Conservation (phyloP, 495 filamentous ascomycete species). For the Hypoxylon fuscum region DNA sequence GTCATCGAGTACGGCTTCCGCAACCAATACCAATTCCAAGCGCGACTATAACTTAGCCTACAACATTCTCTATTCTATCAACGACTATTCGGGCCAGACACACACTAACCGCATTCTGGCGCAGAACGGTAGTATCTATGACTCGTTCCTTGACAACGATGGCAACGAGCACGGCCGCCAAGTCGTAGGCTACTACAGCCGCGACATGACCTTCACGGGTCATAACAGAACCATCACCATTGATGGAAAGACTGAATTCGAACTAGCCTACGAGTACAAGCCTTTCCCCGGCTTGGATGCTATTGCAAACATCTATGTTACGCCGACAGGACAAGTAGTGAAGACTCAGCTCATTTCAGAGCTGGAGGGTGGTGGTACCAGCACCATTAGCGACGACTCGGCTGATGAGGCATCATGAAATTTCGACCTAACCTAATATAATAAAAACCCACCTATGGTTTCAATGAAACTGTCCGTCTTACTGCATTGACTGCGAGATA, state of each 20-base stretch:
- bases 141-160: conserved; percentile 62
- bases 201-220: conserved; percentile 63
- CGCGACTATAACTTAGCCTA: conserved; percentile 45
- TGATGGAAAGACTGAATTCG: conserved; percentile 56
- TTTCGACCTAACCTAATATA: no score
- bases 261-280: conserved; percentile 60
- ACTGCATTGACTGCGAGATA: no score
- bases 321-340: conserved; percentile 55
- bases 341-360: conserved; percentile 62
- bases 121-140: conserved; percentile 63
- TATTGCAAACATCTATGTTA: conserved; percentile 58
- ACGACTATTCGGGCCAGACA: conserved; percentile 62
- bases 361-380: conserved; percentile 58
- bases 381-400: conserved; percentile 55
- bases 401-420: conserved; percentile 12
- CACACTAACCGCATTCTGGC: conserved; percentile 65
- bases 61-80: conserved; percentile 64
- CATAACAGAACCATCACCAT: conserved; percentile 57
- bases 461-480: no score
- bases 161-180: conserved; percentile 50
- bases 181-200: conserved; percentile 57
- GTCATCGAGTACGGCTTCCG: conserved; percentile 34
- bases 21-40: conserved; percentile 36
- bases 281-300: conserved; percentile 61
- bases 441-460: no score